Evolutionary conservation across 2,329 filamentous ascomycete genomes (phyloP).

Genomic region (Magnaporthiopsis incrustans): DNA sequence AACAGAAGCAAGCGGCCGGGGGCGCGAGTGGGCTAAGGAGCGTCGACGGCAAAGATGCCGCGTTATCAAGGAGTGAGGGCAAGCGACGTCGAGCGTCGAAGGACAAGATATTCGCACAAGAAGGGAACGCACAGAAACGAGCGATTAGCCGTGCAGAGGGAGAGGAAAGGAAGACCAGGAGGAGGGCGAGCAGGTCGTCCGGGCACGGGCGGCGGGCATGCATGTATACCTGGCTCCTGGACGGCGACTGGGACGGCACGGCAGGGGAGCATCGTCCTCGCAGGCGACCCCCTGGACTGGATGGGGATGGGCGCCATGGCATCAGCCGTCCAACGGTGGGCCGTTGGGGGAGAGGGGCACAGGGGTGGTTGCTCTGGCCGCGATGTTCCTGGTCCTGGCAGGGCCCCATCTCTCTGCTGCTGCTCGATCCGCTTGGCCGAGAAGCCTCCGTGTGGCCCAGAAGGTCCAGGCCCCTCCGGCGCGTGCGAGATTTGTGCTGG

Average conservation of each 20-base stretch:
- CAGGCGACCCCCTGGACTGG: not conserved
- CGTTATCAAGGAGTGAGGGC: slow-evolving; percentile 1
- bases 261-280: no score
- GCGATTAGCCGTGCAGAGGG: not conserved
- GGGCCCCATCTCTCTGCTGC: not conserved
- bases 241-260: not conserved
- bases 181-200: not conserved
- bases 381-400: not conserved
- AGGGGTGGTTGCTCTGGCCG: not conserved
- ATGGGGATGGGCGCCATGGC: not conserved
- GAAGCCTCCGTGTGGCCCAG: not conserved
- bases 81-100: slow-evolving; percentile 9
- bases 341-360: not conserved
- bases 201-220: not conserved
- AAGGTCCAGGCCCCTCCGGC: not conserved
- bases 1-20: slow-evolving; percentile 4
- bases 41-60: not conserved
- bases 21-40: slow-evolving; percentile 6
- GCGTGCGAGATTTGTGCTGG: not conserved
- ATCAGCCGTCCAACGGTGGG: not conserved
- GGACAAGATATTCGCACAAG: not conserved
- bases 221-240: not conserved
- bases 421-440: not conserved
- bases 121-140: not conserved
- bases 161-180: not conserved